A percentile compares a stretch with the other conserved stretches of the same genome.
These are phyloP conservation scores for Eucalyptus microcorys DNA, from an alignment of 345 rosid species.

Conservation along the genomic window DNA sequence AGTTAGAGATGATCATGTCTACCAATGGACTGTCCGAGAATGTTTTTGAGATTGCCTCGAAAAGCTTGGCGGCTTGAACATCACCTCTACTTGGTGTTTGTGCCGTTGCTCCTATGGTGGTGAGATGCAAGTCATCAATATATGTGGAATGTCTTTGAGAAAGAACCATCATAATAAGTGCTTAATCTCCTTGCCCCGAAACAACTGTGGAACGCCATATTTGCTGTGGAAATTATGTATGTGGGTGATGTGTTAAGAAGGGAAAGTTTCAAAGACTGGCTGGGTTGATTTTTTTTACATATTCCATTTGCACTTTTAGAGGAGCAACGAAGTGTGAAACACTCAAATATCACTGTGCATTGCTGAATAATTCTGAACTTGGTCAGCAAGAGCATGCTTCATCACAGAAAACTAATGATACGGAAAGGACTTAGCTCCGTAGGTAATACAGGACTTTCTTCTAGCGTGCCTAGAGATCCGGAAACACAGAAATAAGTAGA, in stretches of 20 bases:
- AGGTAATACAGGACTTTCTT: not conserved
- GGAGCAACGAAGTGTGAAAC: not conserved
- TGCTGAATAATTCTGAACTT: not conserved
- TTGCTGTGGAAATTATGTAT: not conserved
- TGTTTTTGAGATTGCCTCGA: conserved; percentile 87
- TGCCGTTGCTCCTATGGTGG: not conserved
- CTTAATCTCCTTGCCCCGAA: not conserved
- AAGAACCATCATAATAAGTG: not conserved
- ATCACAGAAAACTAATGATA: not conserved
- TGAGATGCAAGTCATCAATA: not conserved
- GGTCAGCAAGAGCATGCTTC: not conserved
- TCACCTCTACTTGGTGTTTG: not conserved
- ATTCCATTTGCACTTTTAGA: not conserved
- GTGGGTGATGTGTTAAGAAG: not conserved
- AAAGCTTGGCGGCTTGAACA: conserved; percentile 68
- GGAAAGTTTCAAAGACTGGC: not conserved
- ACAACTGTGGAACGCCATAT: not conserved
- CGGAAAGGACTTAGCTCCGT: not conserved
- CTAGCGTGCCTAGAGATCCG: not conserved
- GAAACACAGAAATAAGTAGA: not conserved
- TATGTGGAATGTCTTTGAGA: not conserved
- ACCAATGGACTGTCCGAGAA: conserved; percentile 89
- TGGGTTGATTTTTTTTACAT: not conserved
- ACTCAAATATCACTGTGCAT: not conserved
- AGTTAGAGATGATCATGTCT: conserved; percentile 89